phyloP scores from a whole-genome alignment of 139 green algal genomes.

The Bryopsis sp. region DNA sequence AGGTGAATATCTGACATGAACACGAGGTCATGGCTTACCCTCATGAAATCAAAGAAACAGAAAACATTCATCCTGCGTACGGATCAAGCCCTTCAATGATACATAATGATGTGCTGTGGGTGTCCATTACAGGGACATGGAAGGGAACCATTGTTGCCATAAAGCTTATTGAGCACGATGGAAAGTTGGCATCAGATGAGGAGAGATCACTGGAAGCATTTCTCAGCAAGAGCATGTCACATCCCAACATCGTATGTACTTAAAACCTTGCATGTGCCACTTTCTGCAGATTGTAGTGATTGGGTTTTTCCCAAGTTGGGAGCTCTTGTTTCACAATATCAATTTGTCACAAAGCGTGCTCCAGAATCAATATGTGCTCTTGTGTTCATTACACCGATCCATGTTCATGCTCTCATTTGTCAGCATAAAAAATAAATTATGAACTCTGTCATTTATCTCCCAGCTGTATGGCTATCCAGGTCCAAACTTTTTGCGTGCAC shows the following conservation, averaged over 20 bases:
- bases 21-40: no score
- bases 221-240: background rate
- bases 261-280: background rate
- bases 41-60: no score
- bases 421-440: no score
- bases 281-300: background rate
- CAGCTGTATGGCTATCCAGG: no score
- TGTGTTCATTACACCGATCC: no score
- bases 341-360: background rate
- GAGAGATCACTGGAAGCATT: background rate
- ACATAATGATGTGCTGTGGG: background rate
- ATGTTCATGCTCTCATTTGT: no score
- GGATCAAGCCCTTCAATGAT: no score
- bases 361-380: background rate
- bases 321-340: background rate
- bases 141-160: slow-evolving; percentile 1
- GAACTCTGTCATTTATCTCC: no score
- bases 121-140: background rate
- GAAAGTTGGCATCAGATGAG: no score
- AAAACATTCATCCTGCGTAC: no score
- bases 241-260: slow-evolving; percentile 8
- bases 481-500: slow-evolving; percentile 1
- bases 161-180: slow-evolving; percentile 1
- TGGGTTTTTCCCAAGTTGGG: slow-evolving; percentile 1
- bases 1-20: no score